Base-by-base conservation (phyloP, 345 rosid genomes). In the Melaleuca quinquenervia region DNA sequence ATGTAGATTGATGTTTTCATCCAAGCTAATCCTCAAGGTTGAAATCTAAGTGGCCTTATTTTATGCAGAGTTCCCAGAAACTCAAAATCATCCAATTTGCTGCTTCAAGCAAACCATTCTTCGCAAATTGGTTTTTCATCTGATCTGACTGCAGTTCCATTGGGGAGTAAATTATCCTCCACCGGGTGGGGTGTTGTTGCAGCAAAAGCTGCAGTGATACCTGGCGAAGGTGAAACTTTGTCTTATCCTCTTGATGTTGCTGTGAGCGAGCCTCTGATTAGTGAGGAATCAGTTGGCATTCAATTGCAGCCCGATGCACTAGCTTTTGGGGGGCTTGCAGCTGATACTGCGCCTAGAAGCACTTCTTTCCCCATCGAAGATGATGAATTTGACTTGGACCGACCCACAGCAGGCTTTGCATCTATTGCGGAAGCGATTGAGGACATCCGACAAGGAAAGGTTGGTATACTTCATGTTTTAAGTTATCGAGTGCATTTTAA, bases 401-500 rank as follows among this genome's bases (percentile, higher is more conserved):
- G 60, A 32, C 98, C 98, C 51, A 93, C 98, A 0, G 90, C 86
- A 74, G 97, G 98, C 36, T 94, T 96, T 90, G 90, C 95, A 88
- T 95, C 98, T 52, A 92, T 96, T 82, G 92, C 93, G 10, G 95
- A 95, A 87, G 99, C 98, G 41, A 92, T 96, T 86, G 96, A 96
- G 90, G 98, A 96, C 86, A 92, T 96, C 49, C 96, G 98, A 80
- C 98, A 88, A 82, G 99, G 99, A 60, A 96, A 95, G 98, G 99
- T 96, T 86, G 27, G 89, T 87, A 85, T 36, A 84, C 76, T 82
- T 18, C 20, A 15, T 82, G 45, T 44, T 16, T 86, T 52, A 7
- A 14, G 70, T 52, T 82, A 21, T 55, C 13, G 32, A 36, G 2
- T 58, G 20, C 84, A 29, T 51, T 82, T 82, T 82, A 54, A 27